Conservation (phyloP, 108 stramenopile species). For the Pseudonitzschia delicatissima region DNA sequence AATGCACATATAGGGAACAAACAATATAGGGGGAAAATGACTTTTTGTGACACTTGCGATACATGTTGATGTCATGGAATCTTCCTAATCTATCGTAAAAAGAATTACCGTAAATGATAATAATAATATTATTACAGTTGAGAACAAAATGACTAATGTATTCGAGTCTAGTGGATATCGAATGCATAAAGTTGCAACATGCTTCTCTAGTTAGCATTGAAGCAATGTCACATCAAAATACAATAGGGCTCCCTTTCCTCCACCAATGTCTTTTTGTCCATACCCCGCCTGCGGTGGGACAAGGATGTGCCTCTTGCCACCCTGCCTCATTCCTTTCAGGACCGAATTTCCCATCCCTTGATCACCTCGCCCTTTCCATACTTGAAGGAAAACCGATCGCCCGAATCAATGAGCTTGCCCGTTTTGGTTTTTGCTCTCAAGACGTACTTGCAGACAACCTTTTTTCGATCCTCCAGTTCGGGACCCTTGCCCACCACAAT, state of each 20-base stretch:
- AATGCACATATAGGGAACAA: background rate
- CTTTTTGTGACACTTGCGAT: too few species aligned
- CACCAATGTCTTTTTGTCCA: constrained; percentile 53
- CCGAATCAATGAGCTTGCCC: constrained; percentile 44
- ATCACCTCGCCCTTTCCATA: constrained; percentile 58
- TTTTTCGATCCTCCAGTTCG: constrained; percentile 28
- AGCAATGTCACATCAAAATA: constrained; percentile 54
- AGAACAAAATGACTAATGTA: too few species aligned
- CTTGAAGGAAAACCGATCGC: constrained; percentile 42
- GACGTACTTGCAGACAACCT: constrained; percentile 32
- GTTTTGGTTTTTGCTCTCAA: constrained; percentile 23
- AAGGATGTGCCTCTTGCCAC: constrained; percentile 62
- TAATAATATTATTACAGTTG: too few species aligned
- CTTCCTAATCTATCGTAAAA: too few species aligned
- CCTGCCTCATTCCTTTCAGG: constrained; percentile 67
- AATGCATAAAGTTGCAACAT: too few species aligned
- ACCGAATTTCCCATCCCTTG: constrained; percentile 72
- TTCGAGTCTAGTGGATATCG: too few species aligned
- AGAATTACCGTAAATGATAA: too few species aligned
- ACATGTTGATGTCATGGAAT: too few species aligned
- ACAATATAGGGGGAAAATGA: too few species aligned
- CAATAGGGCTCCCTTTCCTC: constrained; percentile 40
- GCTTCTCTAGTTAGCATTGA: constrained; percentile 2
- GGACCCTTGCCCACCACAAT: constrained; percentile 40
- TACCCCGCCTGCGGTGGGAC: constrained; percentile 77